Evolutionary conservation across 73 alveolate species (phyloP), one percentile per base, ranked within the genome.

Genomic region (Vitrella brassicaformis): DNA sequence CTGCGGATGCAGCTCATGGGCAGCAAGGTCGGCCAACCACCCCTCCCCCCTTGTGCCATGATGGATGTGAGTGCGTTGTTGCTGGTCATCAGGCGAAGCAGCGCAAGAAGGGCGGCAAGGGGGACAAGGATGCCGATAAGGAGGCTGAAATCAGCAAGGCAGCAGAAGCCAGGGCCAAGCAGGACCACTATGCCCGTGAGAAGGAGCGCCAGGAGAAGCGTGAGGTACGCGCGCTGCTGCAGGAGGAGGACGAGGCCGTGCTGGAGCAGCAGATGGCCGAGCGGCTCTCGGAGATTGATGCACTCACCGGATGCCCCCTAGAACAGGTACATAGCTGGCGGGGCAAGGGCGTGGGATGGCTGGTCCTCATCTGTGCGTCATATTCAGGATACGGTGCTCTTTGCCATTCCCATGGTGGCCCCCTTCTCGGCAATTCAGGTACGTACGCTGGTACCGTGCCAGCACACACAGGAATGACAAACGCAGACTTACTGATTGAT

Each of bases 361-460:
- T n/a, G n/a, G n/a, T n/a, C n/a, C n/a, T n/a, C n/a, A n/a, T n/a
- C n/a, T n/a, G n/a, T n/a, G n/a, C n/a, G n/a, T n/a, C n/a, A n/a
- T n/a, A n/a, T 68, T 8, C 82, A 71, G 31, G 95, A 89, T 67
- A 46, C 80, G 19, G 0, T 89, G 9, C 72, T 86, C 47, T 72
- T 47, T 47, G 82, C 85, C 31, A 87, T 89, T 28, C 92, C 95
- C 31, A 86, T 89, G 95, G 78, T 88, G 19, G 92, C 92, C 46
- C 95, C 95, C 14, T 87, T 85, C 79, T 30, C 88, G 0, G 77
- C 89, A 25, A 85, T 87, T n/a, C n/a, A n/a, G n/a, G n/a, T n/a
- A n/a, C n/a, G n/a, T n/a, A n/a, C n/a, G n/a, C n/a, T n/a, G n/a
- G n/a, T n/a, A n/a, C n/a, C n/a, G n/a, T n/a, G n/a, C n/a, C n/a